Evolutionary conservation across 495 filamentous ascomycete genomes (phyloP).

Genomic region (Neurospora sp.): DNA sequence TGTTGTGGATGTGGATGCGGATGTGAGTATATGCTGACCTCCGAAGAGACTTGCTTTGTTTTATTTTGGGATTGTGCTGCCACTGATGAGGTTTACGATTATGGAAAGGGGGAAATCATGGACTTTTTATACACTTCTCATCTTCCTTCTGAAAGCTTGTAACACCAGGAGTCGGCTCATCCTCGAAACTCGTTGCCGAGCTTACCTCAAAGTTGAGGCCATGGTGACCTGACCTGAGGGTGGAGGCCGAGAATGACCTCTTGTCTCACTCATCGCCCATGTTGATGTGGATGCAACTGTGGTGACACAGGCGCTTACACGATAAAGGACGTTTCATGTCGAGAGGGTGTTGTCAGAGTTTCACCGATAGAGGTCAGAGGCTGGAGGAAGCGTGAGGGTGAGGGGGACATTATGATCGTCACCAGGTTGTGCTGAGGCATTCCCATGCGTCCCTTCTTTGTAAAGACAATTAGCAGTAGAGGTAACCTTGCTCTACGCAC

Average conservation of each 20-base stretch:
- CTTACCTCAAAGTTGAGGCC: neutral
- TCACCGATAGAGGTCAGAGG: too few species aligned
- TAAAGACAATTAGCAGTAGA: too few species aligned
- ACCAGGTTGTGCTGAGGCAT: too few species aligned
- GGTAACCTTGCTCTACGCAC: too few species aligned
- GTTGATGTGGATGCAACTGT: too few species aligned
- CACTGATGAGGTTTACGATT: neutral
- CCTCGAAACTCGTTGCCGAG: neutral
- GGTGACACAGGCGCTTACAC: neutral
- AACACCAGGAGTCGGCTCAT: neutral
- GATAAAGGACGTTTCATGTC: neutral
- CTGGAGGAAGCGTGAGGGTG: too few species aligned
- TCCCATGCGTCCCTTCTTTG: too few species aligned
- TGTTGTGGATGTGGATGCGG: neutral
- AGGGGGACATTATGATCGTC: too few species aligned
- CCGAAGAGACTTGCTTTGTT: neutral
- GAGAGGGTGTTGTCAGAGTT: too few species aligned
- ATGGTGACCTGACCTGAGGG: too few species aligned
- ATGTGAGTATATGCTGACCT: neutral
- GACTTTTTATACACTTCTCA: neutral
- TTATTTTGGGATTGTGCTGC: neutral
- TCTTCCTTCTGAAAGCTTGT: neutral
- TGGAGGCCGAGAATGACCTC: too few species aligned
- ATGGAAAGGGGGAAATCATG: neutral
- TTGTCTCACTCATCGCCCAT: too few species aligned